phyloP scores from a whole-genome alignment of 306 rosid species.

The Leucaena leucocephala region DNA sequence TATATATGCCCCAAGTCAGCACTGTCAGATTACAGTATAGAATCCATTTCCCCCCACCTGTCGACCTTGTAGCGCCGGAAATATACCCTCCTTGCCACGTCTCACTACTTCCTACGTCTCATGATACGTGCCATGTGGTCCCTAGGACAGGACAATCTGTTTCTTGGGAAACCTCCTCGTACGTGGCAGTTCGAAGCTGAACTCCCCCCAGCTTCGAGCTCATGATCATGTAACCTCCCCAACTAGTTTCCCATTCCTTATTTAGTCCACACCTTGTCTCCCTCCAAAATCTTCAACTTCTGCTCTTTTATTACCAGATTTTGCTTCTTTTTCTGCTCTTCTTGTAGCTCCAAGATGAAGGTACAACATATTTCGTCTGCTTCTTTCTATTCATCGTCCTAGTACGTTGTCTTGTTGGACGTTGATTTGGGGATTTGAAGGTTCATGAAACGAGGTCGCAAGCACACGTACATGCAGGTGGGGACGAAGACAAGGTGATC shows the following conservation, averaged over 20 bases:
- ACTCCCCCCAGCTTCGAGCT: slow-evolving; percentile 25
- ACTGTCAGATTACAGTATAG: not conserved
- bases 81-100: slow-evolving; percentile 43
- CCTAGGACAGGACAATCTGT: slow-evolving; percentile 37
- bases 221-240: not conserved
- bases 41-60: slow-evolving; percentile 47
- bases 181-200: slow-evolving; percentile 55
- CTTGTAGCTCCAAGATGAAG: slow-evolving; percentile 57
- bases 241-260: slow-evolving; percentile 26
- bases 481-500: slow-evolving; percentile 64
- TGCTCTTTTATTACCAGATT: not conserved
- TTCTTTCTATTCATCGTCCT: not conserved
- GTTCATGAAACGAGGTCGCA: slow-evolving; percentile 79
- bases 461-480: slow-evolving; percentile 42
- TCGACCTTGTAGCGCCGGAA: slow-evolving; percentile 32
- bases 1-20: not conserved
- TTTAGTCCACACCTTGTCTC: slow-evolving; percentile 29
- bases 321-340: not conserved
- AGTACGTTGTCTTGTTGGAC: not conserved
- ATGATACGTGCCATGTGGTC: slow-evolving; percentile 38
- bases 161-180: slow-evolving; percentile 23
- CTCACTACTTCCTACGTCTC: not conserved
- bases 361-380: slow-evolving; percentile 19
- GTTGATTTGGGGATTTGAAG: slow-evolving; percentile 38
- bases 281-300: slow-evolving; percentile 20